Evolutionary conservation across 75 land plant genomes (phyloP), one percentile per base, ranked within the genome.

Genomic region (Sequoiadendron giganteum): DNA sequence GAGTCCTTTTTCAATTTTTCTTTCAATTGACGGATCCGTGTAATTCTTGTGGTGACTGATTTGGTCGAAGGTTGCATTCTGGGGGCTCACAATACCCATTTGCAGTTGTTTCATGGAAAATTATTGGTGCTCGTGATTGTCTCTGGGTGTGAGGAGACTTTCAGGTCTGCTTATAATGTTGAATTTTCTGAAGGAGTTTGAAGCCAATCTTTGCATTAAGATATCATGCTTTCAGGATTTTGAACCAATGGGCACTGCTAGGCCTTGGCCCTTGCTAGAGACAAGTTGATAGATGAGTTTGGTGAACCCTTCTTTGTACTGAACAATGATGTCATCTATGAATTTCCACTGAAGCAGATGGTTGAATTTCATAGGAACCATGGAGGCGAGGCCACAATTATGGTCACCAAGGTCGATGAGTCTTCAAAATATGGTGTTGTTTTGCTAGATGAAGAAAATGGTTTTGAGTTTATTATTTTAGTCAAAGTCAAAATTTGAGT

Each of bases 361-460:
- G 30, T 92, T 15, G 92, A 90, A 21, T 92, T 92, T 56, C 93
- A 92, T 89, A 90, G 84, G 82, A 47, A 86, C 32, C 93, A 92
- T 28, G 92, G 92, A 32, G 93, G 90, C 18, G 93, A 91, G 36
- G 93, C 93, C 55, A 84, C 93, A 34, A 92, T 92, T 65, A 92
- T 92, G 93, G 93, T 92, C 68, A 92, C 93, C 48, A 90, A 92
- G 93, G 93, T 92, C 18, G 93, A 92, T 28, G 93, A 92, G 90
- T 92, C 93, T 5, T 92, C 93, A n/a, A 92, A 92, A 73, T 92
- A 92, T 88, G 93, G 93, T 15, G 93, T 92, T 72, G 93, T 92
- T 65, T 92, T 92, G 48, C 88, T 92, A 86, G 92, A 92, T 77
- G 93, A 92, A 32, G 81, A 78, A 48, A 88, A 78, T 48, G 90